Base-by-base conservation (phyloP, 495 filamentous ascomycete genomes). In the Peziza echinospora region DNA sequence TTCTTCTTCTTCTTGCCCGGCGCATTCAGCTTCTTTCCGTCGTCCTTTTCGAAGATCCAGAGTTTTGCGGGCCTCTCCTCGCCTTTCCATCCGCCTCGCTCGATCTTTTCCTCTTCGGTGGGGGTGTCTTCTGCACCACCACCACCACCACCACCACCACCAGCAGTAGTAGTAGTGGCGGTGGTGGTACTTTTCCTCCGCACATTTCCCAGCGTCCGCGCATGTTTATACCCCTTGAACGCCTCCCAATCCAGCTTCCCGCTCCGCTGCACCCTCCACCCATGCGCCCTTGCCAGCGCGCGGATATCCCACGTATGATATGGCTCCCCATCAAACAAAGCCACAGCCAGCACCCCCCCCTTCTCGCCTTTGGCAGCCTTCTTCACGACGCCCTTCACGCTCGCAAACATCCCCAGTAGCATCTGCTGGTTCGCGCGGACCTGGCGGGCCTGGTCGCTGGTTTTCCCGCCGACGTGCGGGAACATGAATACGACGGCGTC, bases 251-350 rank as follows among this genome's bases (percentile, higher is more conserved):
- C 71, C 55, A 94, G 96, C 48, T 60, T 65, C 57, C 86, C 92
- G 60, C 82, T 91, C 46, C 74, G 67, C 46, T 75, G 68, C 44
- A 92, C 81, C 43, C 69, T 67, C 43, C 94, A 64, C 19, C 83
- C 85, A 6, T 69, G 68, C 62, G 91, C 82, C 3, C 84, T 67
- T 4, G 76, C 89, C 17, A 97, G 64, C 60, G 92, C 84, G 17
- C 76, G 72, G 25, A 94, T 72, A 61, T 96, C 92, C 89, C 89
- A 97, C 9, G 93, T 68, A 7, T 82, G 84, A 60, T 97, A 97
- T 1, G 87, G 89, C 57, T 87, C 76, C 30, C 78, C 80, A 62
- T 93, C 86, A 58, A 97, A 96, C 5, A 94, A 61, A 1, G 85
- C 91, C 1, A 96, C 76, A 17, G 93, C 57, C 37, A 94, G 79